Base-by-base conservation (phyloP, 202 grass and related monocot species). In the Setaria italica region DNA sequence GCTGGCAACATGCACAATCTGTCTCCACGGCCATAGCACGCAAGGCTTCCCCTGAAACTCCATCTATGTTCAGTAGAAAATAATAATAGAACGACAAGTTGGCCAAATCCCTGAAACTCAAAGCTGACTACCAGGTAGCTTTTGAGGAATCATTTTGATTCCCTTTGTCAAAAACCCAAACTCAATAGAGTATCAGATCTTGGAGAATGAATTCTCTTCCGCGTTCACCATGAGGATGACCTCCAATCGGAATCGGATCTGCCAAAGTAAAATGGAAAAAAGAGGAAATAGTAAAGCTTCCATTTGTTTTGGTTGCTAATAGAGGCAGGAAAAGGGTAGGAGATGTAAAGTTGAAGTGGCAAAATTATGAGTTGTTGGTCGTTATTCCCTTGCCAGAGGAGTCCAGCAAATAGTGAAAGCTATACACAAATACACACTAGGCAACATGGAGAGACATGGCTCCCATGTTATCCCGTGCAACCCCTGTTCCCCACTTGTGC, bases 391-490 rank as follows among this genome's bases (percentile, higher is more conserved):
- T 88, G 93, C 79, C 79, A 95, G 90, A 90, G 85, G 85, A 83
- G 80, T 94, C 85, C 92, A 95, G 87, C 93, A 62, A 88, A 86
- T 84, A 86, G 85, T 79, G 90, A 92, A 92, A 95, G 90, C 64
- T 95, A 79, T 88, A 82, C 76, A 94, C 77, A 89, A 81, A 86
- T 88, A 84, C 87, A 92, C 82, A 86, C 79, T 74, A 90, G 77
- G 85, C 88, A 95, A 88, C 93, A 92, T 95, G 87, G 79, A 82
- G 71, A 90, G 82, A 83, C 90, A 88, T 95, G 90, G 76, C 65
- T 91, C 88, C 90, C 90, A 95, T 89, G 90, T 91, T 91, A 92
- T 93, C 88, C 82, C 90, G 84, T 90, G 86, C 88, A 88, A 92
- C 67, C 90, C 84, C 86, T 92, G 90, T 92, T 90, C 93, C 88